Base-by-base conservation (phyloP, 768 basidiomycete species). In the Floccularia luteovirens region DNA sequence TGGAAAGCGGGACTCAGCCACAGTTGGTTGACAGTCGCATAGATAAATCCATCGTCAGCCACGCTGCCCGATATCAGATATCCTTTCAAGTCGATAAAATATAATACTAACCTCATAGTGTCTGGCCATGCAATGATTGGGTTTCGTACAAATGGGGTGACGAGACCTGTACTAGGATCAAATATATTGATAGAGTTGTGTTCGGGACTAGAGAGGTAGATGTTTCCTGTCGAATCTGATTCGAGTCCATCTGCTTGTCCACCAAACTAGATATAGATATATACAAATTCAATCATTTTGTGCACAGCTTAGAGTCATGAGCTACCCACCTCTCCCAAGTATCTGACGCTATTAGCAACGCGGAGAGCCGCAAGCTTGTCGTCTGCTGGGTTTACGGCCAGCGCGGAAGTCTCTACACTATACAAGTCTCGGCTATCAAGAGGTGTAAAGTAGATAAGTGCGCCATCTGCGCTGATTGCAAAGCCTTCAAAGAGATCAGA, bases 161-260 rank as follows among this genome's bases (percentile, higher is more conserved):
- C 14, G 10, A 43, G 8, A 2, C 48, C 48, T 10, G 48, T 46
- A 3, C 28, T 21, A 2, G 48, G 48, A 20, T 49, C 48, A 23
- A 43, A 49, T 3, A 30, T 43, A 17, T 46, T 46, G 13, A 49
- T 49, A 4, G 48, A 35, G 24, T 46, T 46, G 34, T 49, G 48
- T 24, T 49, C 48, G 10, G 44, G 48, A 19, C 42, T 49, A 8
- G 42, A 34, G 11, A 49, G 13, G 30, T 49, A 49, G 20, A 49
- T 43, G 12, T 46, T 49, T 14, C 47, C 48, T 3, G 48, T 40
- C 8, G 45, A 38, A 21, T 49, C 48, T 3, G 45, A 24, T 19
- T 49, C 48, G 13, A 49, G 42, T 5, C 48, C 48, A 24, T 49
- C 48, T 8, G 47, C 44, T 30, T 48, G 47, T 13, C 47, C 44